Evolutionary conservation across 352 stramenopile species (phyloP).

Genomic region (Phytophthora litchii): DNA sequence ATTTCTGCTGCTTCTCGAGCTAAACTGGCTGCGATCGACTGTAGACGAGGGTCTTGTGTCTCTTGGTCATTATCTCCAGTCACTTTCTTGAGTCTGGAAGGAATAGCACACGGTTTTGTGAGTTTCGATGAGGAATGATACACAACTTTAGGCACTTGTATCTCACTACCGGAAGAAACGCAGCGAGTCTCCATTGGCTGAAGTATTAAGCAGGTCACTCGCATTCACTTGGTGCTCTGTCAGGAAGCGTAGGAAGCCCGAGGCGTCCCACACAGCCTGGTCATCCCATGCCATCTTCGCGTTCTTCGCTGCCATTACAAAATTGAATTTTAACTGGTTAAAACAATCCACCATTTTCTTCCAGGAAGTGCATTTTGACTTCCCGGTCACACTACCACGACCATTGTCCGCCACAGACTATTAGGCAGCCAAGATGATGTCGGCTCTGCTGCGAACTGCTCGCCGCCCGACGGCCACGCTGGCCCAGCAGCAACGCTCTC

Average conservation of each 20-base stretch:
- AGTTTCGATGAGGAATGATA: constrained; percentile 17
- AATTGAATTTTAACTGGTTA: too few species aligned
- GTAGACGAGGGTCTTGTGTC: constrained; percentile 18
- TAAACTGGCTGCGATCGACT: constrained; percentile 29
- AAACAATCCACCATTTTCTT: too few species aligned
- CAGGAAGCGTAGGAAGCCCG: constrained; percentile 69
- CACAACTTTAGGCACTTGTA: constrained; percentile 11
- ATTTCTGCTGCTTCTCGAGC: constrained; percentile 17
- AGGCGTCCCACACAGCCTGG: constrained; percentile 41
- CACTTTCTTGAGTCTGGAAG: constrained; percentile 39
- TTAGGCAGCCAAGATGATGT: constrained; percentile 35
- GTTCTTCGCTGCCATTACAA: background rate
- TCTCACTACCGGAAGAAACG: constrained; percentile 68
- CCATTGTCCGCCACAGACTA: constrained; percentile 3
- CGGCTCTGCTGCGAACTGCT: constrained; percentile 38
- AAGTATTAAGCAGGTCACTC: constrained; percentile 47
- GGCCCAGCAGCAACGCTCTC: constrained; percentile 38
- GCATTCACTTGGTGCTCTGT: constrained; percentile 49
- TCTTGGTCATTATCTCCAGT: background rate
- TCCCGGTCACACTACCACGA: too few species aligned
- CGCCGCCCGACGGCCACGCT: constrained; percentile 24
- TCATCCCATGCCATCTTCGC: constrained; percentile 41
- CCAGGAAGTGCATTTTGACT: too few species aligned
- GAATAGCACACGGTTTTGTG: background rate
- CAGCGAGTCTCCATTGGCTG: constrained; percentile 23